Base-by-base conservation (phyloP, 192 early-diverging fungal species). In the Kappamyces sp. region DNA sequence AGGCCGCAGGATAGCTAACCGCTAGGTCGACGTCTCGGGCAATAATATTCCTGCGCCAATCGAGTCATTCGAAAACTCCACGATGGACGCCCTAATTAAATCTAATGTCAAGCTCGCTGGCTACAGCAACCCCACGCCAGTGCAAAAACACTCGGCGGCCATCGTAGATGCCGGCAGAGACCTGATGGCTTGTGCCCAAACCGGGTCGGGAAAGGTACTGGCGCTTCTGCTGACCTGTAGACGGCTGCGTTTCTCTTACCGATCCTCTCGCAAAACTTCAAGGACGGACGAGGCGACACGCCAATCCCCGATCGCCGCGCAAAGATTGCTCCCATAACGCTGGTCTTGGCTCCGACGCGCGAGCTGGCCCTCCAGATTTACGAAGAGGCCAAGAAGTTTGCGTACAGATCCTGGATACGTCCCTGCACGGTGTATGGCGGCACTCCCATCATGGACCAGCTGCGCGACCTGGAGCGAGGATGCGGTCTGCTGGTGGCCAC, bases 101-200 rank as follows among this genome's bases (percentile, higher is more conserved):
- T 81, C 76, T 69, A 96, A 94, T 81, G 91, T 96, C 65, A 85
- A 87, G 64, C 75, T 94, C 7, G 80, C 91, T 60, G 74, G 85
- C 51, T 98, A 94, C 79, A 77, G 75, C 15, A 83, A 81, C 58
- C 93, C 95, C 9, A 98, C 95, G 35, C 95, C 95, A 5, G 93
- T 98, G 35, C 95, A 98, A 64, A 68, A 61, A 47, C 53, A 77
- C 63, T 75, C 74, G 29, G 67, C 77, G n/a, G 57, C 74, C 38
- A 76, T 76, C 40, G 74, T 76, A 45, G 72, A 77, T 38, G 66
- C 69, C 36, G 84, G 86, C 49, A 86, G 95, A 64, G 95, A 98
- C 73, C 74, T 98, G 73, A 98, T 98, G 95, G 95, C 93, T 32
- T 98, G 94, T 69, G 94, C 94, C 34, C 94, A 98, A 73, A 98